phyloP scores from a whole-genome alignment of 176 grass and related monocot species.

The Raddia distichophylla region DNA sequence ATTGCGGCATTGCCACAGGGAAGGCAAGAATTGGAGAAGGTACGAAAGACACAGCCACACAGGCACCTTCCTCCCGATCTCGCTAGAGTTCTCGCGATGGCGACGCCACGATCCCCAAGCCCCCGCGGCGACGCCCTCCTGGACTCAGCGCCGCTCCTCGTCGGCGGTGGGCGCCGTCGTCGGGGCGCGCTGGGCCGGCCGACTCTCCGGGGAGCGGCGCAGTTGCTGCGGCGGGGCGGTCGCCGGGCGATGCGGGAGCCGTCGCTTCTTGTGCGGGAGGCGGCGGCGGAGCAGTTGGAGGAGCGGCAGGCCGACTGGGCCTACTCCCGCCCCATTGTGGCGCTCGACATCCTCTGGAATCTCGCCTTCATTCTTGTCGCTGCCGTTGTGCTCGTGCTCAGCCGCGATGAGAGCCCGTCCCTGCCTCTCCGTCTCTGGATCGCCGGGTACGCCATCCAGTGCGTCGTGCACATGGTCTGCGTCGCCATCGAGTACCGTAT shows the following conservation, averaged over 20 bases:
- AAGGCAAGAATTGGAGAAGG: not conserved
- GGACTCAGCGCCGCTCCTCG: slow-evolving; percentile 56
- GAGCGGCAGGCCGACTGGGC: slow-evolving; percentile 69
- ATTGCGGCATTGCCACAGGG: not conserved
- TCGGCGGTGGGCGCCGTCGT: slow-evolving; percentile 17
- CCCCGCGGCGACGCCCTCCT: slow-evolving; percentile 22
- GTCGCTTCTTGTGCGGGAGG: slow-evolving; percentile 55
- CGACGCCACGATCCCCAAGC: slow-evolving; percentile 29
- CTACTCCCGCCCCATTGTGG: slow-evolving; percentile 62
- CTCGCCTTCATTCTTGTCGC: slow-evolving; percentile 59
- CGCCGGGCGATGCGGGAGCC: slow-evolving; percentile 57
- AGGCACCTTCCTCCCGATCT: slow-evolving; percentile 29
- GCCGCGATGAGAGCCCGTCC: slow-evolving; percentile 44
- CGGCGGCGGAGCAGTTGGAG: slow-evolving; percentile 61
- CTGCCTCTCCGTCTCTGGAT: slow-evolving; percentile 70
- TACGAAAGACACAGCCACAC: not conserved
- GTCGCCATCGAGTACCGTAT: slow-evolving; percentile 66
- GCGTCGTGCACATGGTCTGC: slow-evolving; percentile 62
- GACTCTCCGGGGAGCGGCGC: slow-evolving; percentile 53
- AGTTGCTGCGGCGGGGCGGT: slow-evolving; percentile 47
- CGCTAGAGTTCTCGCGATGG: slow-evolving; percentile 46
- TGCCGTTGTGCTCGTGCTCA: slow-evolving; percentile 47
- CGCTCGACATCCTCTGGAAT: slow-evolving; percentile 76
- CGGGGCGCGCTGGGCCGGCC: slow-evolving; percentile 28
- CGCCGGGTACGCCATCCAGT: slow-evolving; percentile 67